These are phyloP conservation scores for Xylariaceae sp. DNA, from an alignment of 2,329 filamentous ascomycete species.

Conservation along the genomic window DNA sequence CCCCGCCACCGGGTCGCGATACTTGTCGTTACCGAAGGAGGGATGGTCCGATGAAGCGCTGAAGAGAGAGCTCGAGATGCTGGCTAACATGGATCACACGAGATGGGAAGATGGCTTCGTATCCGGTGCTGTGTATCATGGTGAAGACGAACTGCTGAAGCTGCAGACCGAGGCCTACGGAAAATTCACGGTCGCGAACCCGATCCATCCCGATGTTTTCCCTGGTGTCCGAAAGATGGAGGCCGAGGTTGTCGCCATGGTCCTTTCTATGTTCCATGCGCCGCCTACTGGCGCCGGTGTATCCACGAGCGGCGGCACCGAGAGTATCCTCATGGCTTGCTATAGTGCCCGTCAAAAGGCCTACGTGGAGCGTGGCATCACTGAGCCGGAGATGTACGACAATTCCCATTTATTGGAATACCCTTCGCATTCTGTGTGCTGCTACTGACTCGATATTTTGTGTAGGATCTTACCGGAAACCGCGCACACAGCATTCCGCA, in stretches of 20 bases:
- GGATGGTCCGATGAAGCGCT: constrained; percentile 78
- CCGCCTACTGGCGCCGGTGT: constrained; percentile 81
- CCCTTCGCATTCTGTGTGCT: neutral
- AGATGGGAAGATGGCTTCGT: constrained; percentile 95
- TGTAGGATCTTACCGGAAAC: constrained; percentile 85
- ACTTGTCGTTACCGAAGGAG: constrained; percentile 72
- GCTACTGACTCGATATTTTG: constrained; percentile 13
- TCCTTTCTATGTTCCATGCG: constrained; percentile 81
- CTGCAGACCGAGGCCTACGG: constrained; percentile 91
- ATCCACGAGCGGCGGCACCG: constrained; percentile 87
- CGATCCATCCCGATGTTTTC: constrained; percentile 97
- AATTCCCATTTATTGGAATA: neutral
- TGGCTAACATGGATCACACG: constrained; percentile 86
- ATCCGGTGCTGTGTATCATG: constrained; percentile 93
- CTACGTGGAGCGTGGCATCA: constrained; percentile 77
- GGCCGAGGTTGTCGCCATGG: constrained; percentile 95
- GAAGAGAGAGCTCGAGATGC: constrained; percentile 68
- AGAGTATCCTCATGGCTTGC: constrained; percentile 95
- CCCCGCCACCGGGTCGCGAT: constrained; percentile 64
- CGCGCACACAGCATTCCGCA: constrained; percentile 92
- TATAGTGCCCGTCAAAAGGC: constrained; percentile 86
- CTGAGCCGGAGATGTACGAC: constrained; percentile 85
- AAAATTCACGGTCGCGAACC: constrained; percentile 91
- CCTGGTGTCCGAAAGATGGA: constrained; percentile 99
- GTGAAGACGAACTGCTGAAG: constrained; percentile 72